Evolutionary conservation across 2,329 filamentous ascomycete genomes (phyloP).

Genomic region (Hysterium pulicare): DNA sequence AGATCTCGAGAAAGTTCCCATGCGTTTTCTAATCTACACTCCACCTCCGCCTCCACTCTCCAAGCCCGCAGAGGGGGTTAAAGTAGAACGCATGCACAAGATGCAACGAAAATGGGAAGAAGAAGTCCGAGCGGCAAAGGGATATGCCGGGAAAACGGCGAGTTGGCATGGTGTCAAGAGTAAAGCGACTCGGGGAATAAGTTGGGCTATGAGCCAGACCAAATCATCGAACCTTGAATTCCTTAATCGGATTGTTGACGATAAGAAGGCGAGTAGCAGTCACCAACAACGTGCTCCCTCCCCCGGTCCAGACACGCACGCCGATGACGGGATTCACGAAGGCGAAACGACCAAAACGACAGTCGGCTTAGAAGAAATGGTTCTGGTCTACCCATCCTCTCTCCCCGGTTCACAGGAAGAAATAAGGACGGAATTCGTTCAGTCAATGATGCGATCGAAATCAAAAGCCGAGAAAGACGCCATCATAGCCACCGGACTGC

Average conservation of each 20-base stretch:
- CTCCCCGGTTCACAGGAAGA: slow-evolving; percentile 20
- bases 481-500: slow-evolving; percentile 39
- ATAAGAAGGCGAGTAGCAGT: neutral
- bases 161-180: slow-evolving; percentile 41
- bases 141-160: slow-evolving; percentile 35
- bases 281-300: too few species aligned
- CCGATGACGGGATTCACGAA: neutral
- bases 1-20: slow-evolving; percentile 25
- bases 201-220: slow-evolving; percentile 39
- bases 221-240: slow-evolving; percentile 41
- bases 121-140: slow-evolving; percentile 42
- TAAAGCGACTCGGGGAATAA: slow-evolving; percentile 37
- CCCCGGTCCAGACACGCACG: neutral
- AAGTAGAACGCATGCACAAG: slow-evolving; percentile 40
- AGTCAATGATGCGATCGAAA: slow-evolving; percentile 39
- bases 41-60: slow-evolving; percentile 39
- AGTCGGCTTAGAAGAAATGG: slow-evolving; percentile 38
- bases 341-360: slow-evolving; percentile 33
- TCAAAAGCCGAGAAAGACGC: slow-evolving; percentile 40
- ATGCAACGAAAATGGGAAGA: slow-evolving; percentile 44
- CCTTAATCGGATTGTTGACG: slow-evolving; percentile 33
- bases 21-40: slow-evolving; percentile 42
- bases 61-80: slow-evolving; percentile 36
- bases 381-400: slow-evolving; percentile 36
- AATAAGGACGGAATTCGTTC: slow-evolving; percentile 38